phyloP scores from a whole-genome alignment of 202 grass and related monocot species.

The Carex sylvatica region DNA sequence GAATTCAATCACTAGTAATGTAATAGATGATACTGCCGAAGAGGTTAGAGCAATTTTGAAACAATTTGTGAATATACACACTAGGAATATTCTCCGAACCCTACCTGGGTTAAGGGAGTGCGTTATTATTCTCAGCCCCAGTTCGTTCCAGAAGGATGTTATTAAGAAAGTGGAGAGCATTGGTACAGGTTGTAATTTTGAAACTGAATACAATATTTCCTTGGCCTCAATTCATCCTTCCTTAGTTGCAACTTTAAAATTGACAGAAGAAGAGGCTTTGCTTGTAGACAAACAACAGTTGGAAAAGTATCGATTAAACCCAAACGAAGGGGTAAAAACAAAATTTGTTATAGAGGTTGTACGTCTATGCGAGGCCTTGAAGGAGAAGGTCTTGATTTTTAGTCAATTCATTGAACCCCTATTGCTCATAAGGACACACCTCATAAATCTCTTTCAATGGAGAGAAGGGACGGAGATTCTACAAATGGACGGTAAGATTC shows the following conservation, averaged over 20 bases:
- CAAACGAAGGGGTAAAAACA: slow-evolving; percentile 81
- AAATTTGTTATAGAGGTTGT: slow-evolving; percentile 89
- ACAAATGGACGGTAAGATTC: slow-evolving; percentile 78
- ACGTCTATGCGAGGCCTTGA: slow-evolving; percentile 60
- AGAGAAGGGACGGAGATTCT: slow-evolving; percentile 85
- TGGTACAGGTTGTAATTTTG: slow-evolving; percentile 71
- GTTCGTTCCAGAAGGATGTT: slow-evolving; percentile 51
- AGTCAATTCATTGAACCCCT: slow-evolving; percentile 90
- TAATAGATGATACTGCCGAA: slow-evolving; percentile 73
- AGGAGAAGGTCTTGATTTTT: slow-evolving; percentile 90
- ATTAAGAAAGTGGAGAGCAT: slow-evolving; percentile 88
- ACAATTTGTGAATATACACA: slow-evolving; percentile 94
- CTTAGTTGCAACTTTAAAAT: slow-evolving; percentile 55
- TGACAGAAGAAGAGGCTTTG: slow-evolving; percentile 64
- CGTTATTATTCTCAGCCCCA: slow-evolving; percentile 60
- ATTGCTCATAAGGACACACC: slow-evolving; percentile 62
- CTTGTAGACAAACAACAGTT: slow-evolving; percentile 57
- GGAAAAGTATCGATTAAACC: slow-evolving; percentile 50
- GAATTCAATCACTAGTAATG: slow-evolving; percentile 83
- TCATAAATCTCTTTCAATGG: slow-evolving; percentile 65
- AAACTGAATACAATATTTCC: slow-evolving; percentile 68
- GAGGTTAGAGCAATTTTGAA: slow-evolving; percentile 83
- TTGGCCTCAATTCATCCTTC: slow-evolving; percentile 89
- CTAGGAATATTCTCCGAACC: slow-evolving; percentile 69
- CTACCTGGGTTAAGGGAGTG: slow-evolving; percentile 77